Base-by-base conservation (phyloP, 192 early-diverging fungal species). In the Gaertneriomyces semiglobifer region DNA sequence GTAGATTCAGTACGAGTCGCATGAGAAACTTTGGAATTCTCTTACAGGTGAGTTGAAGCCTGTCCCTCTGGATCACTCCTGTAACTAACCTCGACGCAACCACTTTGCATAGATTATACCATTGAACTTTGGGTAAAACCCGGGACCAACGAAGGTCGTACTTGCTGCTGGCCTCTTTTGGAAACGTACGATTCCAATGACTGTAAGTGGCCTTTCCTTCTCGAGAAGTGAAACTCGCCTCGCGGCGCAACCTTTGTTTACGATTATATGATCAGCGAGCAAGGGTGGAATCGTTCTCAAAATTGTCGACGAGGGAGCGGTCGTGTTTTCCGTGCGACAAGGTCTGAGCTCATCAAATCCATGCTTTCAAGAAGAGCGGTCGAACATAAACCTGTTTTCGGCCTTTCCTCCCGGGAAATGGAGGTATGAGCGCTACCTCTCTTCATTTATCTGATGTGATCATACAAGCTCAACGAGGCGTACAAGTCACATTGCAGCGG, bases 51-150 rank as follows among this genome's bases (percentile, higher is more conserved):
- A 33, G 25, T 2, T 2, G 25, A 33, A 33, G 25, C 25, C 25
- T 33, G 25, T 33, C 25, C 25, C 25, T 33, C 25, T 33, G 0
- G 25, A 33, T 33, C 25, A 33, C 25, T 33, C 25, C 25, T 1
- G 25, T 33, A 2, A 33, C 25, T 33, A 33, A 33, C 25, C 25
- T 33, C 25, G 25, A n/a, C n/a, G 25, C 25, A 33, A 33, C 25
- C 0, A 33, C 25, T 33, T 33, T 33, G 25, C 25, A 33, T 33
- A 58, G 60, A 20, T n/a, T 62, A 46, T 42, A 62, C 60, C 14
- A 14, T 62, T 20, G 60, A 62, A 47, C 44, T 46, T 20, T 62
- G 60, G 60, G 60, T 62, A 6, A 62, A 62, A 4, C 60, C 60
- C 18, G 60, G 44, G 16, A 42, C 20, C 60, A 62, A 62, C 44